These are phyloP conservation scores for Chondrus crispus DNA, from an alignment of 23 red algal species.

Conservation along the genomic window DNA sequence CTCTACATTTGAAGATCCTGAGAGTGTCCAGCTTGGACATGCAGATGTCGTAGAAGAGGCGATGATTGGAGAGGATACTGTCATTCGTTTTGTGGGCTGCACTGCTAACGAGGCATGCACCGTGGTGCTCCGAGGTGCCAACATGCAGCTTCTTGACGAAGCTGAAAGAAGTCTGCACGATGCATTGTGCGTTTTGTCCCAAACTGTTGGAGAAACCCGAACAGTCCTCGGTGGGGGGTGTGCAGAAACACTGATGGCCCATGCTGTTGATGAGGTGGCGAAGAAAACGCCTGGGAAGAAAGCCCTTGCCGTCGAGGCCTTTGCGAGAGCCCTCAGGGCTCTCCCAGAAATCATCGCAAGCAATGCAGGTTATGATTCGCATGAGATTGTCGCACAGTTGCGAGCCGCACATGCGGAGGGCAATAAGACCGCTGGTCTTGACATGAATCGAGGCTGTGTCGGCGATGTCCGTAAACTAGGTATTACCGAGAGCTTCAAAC, in stretches of 20 bases:
- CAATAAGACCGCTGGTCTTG: constrained; percentile 64
- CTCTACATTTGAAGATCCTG: constrained; percentile 93
- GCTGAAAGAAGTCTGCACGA: constrained; percentile 96
- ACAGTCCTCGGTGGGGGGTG: constrained; percentile 90
- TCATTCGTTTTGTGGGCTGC: constrained; percentile 92
- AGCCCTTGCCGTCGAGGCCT: constrained; percentile 87
- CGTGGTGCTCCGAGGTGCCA: constrained; percentile 92
- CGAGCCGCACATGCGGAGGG: constrained; percentile 90
- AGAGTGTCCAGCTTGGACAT: constrained; percentile 69
- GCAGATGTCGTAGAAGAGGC: constrained; percentile 83
- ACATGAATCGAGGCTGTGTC: constrained; percentile 75
- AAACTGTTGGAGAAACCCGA: constrained; percentile 80
- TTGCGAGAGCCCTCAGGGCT: constrained; percentile 78
- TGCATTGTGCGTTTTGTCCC: constrained; percentile 92
- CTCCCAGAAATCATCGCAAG: constrained; percentile 92
- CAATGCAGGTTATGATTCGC: constrained; percentile 91
- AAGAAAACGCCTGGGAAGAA: constrained; percentile 77
- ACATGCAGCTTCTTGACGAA: constrained; percentile 94
- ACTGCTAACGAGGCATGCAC: constrained; percentile 83
- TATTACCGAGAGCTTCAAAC: constrained; percentile 92
- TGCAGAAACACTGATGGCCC: constrained; percentile 94
- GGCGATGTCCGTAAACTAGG: constrained; percentile 79
- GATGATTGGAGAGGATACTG: constrained; percentile 96
- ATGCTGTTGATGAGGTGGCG: constrained; percentile 91
- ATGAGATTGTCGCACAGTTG: constrained; percentile 82